Conservation (phyloP, 2,329 filamentous ascomycete species). For the Botrytis squamosa region DNA sequence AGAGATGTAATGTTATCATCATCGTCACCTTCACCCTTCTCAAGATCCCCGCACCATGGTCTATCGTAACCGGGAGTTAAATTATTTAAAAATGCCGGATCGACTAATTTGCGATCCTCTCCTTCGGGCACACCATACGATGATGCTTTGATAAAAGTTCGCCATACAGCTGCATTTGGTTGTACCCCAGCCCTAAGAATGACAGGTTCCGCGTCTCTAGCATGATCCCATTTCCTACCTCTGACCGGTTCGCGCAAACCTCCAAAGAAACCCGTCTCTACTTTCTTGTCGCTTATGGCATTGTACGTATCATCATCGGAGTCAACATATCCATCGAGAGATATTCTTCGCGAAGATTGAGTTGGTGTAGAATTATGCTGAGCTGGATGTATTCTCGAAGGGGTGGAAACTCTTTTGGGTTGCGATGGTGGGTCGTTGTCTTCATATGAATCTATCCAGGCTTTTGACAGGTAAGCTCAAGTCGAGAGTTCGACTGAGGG, state of each 20-base stretch:
- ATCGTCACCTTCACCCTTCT: slow-evolving; percentile 30
- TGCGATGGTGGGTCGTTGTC: slow-evolving; percentile 29
- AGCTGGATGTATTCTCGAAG: slow-evolving; percentile 33
- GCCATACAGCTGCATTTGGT: slow-evolving; percentile 35
- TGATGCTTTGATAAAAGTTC: slow-evolving; percentile 36
- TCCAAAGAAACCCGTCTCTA: slow-evolving; percentile 38
- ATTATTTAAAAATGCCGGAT: slow-evolving; percentile 33
- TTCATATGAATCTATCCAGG: slow-evolving; percentile 40
- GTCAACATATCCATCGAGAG: slow-evolving; percentile 39
- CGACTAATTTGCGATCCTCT: slow-evolving; percentile 36
- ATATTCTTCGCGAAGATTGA: slow-evolving; percentile 31
- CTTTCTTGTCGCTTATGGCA: slow-evolving; percentile 30
- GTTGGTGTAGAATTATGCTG: slow-evolving; percentile 34
- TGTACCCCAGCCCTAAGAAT: slow-evolving; percentile 34
- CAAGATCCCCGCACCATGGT: slow-evolving; percentile 40
- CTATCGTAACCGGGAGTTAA: slow-evolving; percentile 40
- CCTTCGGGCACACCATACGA: slow-evolving; percentile 34
- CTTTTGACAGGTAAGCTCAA: slow-evolving; percentile 29
- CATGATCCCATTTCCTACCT: slow-evolving; percentile 41
- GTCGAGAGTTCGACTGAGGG: slow-evolving; percentile 4
- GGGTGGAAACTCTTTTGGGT: slow-evolving; percentile 32
- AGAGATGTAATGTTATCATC: slow-evolving; percentile 34
- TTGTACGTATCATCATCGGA: slow-evolving; percentile 30
- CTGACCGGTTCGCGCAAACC: slow-evolving; percentile 37
- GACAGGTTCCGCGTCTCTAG: slow-evolving; percentile 39